Conservation (phyloP, 1,139 yeast species). For the Magnusiomyces suaveolens region DNA sequence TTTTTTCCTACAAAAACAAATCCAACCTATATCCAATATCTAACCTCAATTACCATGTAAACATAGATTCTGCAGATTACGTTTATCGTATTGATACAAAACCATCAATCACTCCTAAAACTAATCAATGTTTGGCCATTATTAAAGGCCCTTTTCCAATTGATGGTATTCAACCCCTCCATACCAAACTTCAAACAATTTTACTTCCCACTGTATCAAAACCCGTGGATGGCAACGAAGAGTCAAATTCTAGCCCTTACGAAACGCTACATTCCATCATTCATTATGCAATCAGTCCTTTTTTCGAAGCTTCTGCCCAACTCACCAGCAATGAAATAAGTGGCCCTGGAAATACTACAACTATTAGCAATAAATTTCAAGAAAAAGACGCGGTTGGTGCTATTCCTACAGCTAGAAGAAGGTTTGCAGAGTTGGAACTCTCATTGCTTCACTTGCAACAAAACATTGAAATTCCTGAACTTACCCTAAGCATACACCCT, state of each 20-base stretch:
- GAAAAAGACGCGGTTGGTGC: conserved; percentile 19
- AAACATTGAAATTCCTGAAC: conserved; percentile 58
- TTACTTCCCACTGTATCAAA: conserved; percentile 20
- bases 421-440: conserved; percentile 57
- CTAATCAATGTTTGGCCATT: conserved; percentile 31
- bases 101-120: conserved; percentile 8
- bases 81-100: conserved; percentile 14
- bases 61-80: neutral
- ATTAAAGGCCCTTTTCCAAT: conserved; percentile 40
- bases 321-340: conserved; percentile 15
- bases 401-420: conserved; percentile 32
- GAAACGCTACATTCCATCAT: conserved; percentile 53
- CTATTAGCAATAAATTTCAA: conserved; percentile 4
- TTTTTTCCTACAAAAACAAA: neutral
- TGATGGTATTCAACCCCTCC: conserved; percentile 25
- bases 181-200: conserved; percentile 37
- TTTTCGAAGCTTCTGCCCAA: conserved; percentile 38
- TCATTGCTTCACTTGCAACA: conserved; percentile 65
- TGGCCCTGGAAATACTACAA: neutral
- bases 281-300: conserved; percentile 45
- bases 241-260: conserved; percentile 30
- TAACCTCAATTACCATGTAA: neutral
- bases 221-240: conserved; percentile 1
- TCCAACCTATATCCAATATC: neutral
- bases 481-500: conserved; percentile 47